A percentile compares a stretch with the other conserved stretches of the same genome.
Evolutionary conservation across 306 rosid species (phyloP).

Genomic region (Begonia fuchsioides): DNA sequence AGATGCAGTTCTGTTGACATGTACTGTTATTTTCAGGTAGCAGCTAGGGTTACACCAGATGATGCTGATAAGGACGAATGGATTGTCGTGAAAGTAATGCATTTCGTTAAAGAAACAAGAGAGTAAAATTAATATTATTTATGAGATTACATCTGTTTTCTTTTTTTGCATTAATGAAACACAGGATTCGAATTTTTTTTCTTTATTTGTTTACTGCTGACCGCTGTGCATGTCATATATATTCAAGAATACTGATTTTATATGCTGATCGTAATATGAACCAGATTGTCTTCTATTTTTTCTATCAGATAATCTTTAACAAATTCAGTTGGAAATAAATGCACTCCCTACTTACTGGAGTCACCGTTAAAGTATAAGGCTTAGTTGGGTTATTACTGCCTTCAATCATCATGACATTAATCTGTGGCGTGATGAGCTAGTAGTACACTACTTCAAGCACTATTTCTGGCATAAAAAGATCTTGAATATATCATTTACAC

Average conservation of each 20-base stretch:
- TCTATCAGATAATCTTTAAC: too few relatives aligned
- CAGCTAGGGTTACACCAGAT: conserved; percentile 78
- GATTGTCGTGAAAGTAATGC: conserved; percentile 89
- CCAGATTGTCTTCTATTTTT: too few relatives aligned
- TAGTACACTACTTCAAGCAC: too few relatives aligned
- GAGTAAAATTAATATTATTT: conserved; percentile 42
- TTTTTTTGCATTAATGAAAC: not conserved
- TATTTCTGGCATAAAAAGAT: not conserved
- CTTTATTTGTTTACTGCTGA: not conserved
- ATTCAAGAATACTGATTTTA: too few relatives aligned
- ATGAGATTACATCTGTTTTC: not conserved
- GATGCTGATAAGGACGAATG: conserved; percentile 92
- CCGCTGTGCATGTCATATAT: too few relatives aligned
- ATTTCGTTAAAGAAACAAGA: conserved; percentile 84
- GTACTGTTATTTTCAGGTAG: conserved; percentile 48
- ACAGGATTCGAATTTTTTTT: not conserved
- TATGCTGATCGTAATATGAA: too few relatives aligned
- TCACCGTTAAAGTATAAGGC: too few relatives aligned
- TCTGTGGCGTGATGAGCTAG: too few relatives aligned
- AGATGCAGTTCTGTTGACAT: conserved; percentile 6
- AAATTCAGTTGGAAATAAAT: too few relatives aligned
- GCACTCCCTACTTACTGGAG: too few relatives aligned
- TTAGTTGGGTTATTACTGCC: too few relatives aligned
- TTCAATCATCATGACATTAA: too few relatives aligned
- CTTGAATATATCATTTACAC: not conserved